These are phyloP conservation scores for Brasenia schreberi DNA, from an alignment of 164 flowering plant genomes.

Conservation along the genomic window DNA sequence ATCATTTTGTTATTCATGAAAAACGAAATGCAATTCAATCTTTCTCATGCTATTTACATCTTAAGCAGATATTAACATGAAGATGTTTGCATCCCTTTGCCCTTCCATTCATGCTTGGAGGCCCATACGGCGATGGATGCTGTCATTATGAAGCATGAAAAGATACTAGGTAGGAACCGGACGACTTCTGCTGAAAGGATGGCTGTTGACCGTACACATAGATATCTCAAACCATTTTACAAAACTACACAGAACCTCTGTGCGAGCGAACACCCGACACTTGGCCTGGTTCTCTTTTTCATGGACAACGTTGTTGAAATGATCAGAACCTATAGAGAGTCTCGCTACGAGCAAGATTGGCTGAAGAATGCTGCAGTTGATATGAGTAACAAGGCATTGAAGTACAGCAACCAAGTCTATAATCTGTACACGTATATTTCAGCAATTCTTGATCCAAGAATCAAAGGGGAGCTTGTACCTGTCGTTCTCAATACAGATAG, in stretches of 20 bases:
- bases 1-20: neutral
- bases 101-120: slow-evolving; percentile 20
- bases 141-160: slow-evolving; percentile 57
- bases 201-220: slow-evolving; percentile 40
- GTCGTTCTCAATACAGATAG: slow-evolving; percentile 55
- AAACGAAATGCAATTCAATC: neutral
- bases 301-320: slow-evolving; percentile 88
- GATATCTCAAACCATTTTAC: slow-evolving; percentile 68
- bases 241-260: slow-evolving; percentile 80
- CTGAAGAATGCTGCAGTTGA: slow-evolving; percentile 66
- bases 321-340: slow-evolving; percentile 53
- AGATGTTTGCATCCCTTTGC: too few relatives aligned
- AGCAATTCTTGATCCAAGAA: slow-evolving; percentile 93
- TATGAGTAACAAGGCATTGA: slow-evolving; percentile 56
- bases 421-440: slow-evolving; percentile 73
- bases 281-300: slow-evolving; percentile 84
- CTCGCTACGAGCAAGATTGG: slow-evolving; percentile 69
- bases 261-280: slow-evolving; percentile 54
- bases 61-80: too few relatives aligned
- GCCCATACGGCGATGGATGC: slow-evolving; percentile 74
- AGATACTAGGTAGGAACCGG: slow-evolving; percentile 28
- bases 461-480: slow-evolving; percentile 76
- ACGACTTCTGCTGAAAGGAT: slow-evolving; percentile 52
- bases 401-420: slow-evolving; percentile 57
- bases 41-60: too few relatives aligned